A percentile compares a stretch with the other conserved stretches of the same genome.
These are phyloP conservation scores for Ochromonadaceae sp. DNA, from an alignment of 352 stramenopile species.

Conservation along the genomic window DNA sequence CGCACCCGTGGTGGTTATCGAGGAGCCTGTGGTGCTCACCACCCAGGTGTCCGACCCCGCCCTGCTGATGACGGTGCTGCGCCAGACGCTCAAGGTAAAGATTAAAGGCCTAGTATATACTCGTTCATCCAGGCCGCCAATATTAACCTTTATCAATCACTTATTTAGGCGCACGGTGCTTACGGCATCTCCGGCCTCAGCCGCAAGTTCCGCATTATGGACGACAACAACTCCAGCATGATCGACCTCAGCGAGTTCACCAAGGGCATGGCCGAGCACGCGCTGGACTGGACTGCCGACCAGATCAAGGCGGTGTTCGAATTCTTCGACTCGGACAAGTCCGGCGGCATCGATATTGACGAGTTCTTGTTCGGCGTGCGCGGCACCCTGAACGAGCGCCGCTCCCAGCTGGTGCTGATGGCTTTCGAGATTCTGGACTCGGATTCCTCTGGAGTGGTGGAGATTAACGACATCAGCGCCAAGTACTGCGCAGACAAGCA, in stretches of 20 bases:
- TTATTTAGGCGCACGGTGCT: conserved; percentile 8
- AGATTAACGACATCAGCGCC: conserved; percentile 28
- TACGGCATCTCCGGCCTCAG: conserved; percentile 1
- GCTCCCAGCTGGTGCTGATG: conserved; percentile 31
- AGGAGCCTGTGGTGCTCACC: background rate
- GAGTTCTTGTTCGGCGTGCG: conserved; percentile 69
- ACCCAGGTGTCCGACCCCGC: background rate
- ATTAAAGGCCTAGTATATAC: too few relatives aligned
- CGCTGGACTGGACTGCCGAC: background rate
- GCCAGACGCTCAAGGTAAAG: conserved; percentile 4
- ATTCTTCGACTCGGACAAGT: conserved; percentile 60
- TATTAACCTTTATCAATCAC: too few relatives aligned
- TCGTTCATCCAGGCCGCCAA: too few relatives aligned
- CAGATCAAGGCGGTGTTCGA: conserved; percentile 46
- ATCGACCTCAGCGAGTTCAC: background rate
- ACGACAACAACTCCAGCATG: conserved; percentile 4
- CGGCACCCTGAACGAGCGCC: conserved; percentile 31
- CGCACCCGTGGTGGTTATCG: background rate
- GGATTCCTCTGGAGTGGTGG: conserved; percentile 17
- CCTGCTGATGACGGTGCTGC: background rate
- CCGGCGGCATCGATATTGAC: conserved; percentile 52
- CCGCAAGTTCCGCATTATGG: conserved; percentile 9
- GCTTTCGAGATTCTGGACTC: conserved; percentile 38
- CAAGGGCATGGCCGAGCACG: background rate
- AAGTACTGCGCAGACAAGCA: conserved; percentile 35